Percentiles rank a stretch among this genome's conserved stretches.
phyloP scores from a whole-genome alignment of 805 yeast genomes.

The Sugiyamaella smithiae region DNA sequence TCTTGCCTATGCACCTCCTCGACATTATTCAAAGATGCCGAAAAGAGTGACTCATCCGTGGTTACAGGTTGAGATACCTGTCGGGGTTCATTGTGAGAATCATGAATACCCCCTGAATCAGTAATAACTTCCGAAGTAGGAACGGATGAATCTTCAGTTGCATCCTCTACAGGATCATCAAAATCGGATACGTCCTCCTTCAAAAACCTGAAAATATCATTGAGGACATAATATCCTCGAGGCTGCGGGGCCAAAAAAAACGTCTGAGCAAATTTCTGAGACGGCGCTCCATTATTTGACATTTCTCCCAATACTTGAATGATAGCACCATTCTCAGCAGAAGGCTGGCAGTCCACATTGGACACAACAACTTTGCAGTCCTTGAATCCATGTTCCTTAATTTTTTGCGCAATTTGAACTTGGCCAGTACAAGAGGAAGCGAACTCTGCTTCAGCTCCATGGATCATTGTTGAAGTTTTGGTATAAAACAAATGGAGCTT shows the following conservation, averaged over 20 bases:
- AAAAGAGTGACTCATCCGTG: background rate
- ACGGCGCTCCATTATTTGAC: constrained; percentile 32
- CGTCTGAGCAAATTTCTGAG: constrained; percentile 40
- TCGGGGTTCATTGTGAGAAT: background rate
- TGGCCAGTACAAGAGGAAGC: constrained; percentile 31
- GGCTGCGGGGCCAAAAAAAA: constrained; percentile 37
- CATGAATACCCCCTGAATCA: background rate
- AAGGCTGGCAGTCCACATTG: constrained; percentile 37
- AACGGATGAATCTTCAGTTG: background rate
- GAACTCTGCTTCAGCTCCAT: constrained; percentile 38
- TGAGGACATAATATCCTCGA: constrained; percentile 34
- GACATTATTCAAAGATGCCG: background rate
- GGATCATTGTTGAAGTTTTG: constrained; percentile 34
- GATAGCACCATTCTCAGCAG: constrained; percentile 34
- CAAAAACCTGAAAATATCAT: constrained; percentile 39
- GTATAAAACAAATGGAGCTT: constrained; percentile 37
- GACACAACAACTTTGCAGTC: constrained; percentile 38
- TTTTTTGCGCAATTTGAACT: constrained; percentile 31
- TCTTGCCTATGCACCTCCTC: background rate
- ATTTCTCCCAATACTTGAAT: constrained; percentile 42
- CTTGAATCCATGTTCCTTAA: constrained; percentile 31
- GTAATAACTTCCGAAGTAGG: too few relatives aligned
- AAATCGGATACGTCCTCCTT: constrained; percentile 33
- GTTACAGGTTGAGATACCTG: background rate
- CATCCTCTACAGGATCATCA: constrained; percentile 16